Evolutionary conservation across 2,329 filamentous ascomycete genomes (phyloP).

Genomic region (Alternaria angustiovoidea): DNA sequence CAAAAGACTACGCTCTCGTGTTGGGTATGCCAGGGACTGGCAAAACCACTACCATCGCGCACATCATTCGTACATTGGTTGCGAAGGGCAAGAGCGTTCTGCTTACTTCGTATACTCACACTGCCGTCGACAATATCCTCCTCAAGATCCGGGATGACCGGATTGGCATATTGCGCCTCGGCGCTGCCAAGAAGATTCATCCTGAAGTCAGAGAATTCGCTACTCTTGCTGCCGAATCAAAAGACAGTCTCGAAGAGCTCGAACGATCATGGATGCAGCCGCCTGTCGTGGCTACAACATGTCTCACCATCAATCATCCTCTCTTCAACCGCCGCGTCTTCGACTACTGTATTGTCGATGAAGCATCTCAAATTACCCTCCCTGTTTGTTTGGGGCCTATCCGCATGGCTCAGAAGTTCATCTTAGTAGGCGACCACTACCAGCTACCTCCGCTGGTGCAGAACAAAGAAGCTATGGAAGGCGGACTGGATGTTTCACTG

Average conservation of each 20-base stretch:
- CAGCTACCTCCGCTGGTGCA: constrained; percentile 94
- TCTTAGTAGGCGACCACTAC: constrained; percentile 95
- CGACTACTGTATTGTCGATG: constrained; percentile 98
- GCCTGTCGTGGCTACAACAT: constrained; percentile 92
- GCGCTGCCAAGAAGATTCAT: constrained; percentile 84
- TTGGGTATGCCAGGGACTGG: constrained; percentile 98
- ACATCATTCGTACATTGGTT: constrained; percentile 91
- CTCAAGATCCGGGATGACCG: constrained; percentile 85
- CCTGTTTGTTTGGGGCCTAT: constrained; percentile 95
- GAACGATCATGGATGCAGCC: constrained; percentile 83
- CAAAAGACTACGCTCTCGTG: constrained; percentile 94
- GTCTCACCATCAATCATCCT: constrained; percentile 87
- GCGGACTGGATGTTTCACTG: constrained; percentile 88
- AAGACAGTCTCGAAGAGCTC: constrained; percentile 82
- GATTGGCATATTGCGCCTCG: constrained; percentile 83
- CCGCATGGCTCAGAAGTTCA: constrained; percentile 89
- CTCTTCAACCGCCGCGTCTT: constrained; percentile 90
- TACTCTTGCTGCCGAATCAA: constrained; percentile 76
- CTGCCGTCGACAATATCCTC: constrained; percentile 96
- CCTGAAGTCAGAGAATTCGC: constrained; percentile 87
- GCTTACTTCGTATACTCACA: constrained; percentile 95
- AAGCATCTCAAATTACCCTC: constrained; percentile 95
- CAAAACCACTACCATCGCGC: constrained; percentile 97
- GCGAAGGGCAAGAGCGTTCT: constrained; percentile 91
- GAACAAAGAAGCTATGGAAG: constrained; percentile 84